Evolutionary conservation across 2,329 filamentous ascomycete genomes (phyloP), one percentile per base, ranked within the genome.

Genomic region (Teratosphaeria epicoccoides): DNA sequence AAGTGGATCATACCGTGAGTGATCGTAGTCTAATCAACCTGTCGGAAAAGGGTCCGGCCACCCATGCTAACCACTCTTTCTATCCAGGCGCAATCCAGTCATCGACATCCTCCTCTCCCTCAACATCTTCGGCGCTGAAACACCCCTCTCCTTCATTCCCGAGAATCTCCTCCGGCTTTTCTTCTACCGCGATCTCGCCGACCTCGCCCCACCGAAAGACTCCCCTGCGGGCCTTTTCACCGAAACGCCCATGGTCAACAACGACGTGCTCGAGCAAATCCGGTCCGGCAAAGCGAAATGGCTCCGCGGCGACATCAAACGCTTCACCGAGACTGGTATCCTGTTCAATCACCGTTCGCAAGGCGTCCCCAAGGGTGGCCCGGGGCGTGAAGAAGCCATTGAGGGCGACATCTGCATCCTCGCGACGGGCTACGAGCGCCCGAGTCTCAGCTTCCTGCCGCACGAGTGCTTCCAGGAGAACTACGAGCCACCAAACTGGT

Each of bases 211-310:
- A 0, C 71, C 78, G 0, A 53, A 56, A 7, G 61, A 63, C 49
- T 66, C 61, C 1, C 73, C 78, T 24, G 83, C 84, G 61, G 87
- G 87, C 7, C 71, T 93, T n/a, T 94, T 88, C 66, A 88, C 78
- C 24, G 84, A 87, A 49, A 94, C 88, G 0, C 88, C 88, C 0
- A 91, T 93, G 86, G 60, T 93, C 23, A 94, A 93, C 68, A 85
- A 83, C 14, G 83, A 89, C 45, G 78, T 94, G 1, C 84, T 95
- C 68, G 74, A 85, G 46, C 84, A 85, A 60, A 79, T 94, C 26
- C 83, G 88, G 17, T 70, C 74, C 1, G 85, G 85, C 10, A 77
- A 80, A 57, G 87, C 86, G 0, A 79, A 84, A 55, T 94, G 88
- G 88, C 71, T 93, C 0, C 83, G 88, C 11, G 87, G 88, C 52